Evolutionary conservation across 179 eudicot genomes (phyloP).

Genomic region (Spergularia azorica): DNA sequence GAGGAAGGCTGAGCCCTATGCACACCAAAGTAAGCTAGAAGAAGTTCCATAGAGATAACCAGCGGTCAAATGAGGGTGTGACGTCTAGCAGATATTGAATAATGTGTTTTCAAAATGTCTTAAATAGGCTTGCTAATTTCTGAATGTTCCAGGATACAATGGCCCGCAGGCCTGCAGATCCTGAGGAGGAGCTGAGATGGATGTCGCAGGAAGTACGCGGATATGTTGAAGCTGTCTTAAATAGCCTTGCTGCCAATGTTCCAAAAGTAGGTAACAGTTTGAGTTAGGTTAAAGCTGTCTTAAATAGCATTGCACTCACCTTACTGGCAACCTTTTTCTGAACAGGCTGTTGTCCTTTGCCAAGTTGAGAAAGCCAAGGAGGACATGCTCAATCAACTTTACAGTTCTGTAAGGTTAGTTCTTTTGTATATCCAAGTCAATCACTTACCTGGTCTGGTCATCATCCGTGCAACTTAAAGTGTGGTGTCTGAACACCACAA

Average conservation of each 20-base stretch:
- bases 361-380: slow-evolving; percentile 99
- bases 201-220: slow-evolving; percentile 99
- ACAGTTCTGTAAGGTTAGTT: slow-evolving; percentile 85
- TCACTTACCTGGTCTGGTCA: not conserved
- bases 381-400: slow-evolving; percentile 95
- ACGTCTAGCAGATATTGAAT: no score
- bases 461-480: not conserved
- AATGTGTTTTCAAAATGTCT: no score
- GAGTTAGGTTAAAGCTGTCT: no score
- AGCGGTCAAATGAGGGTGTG: no score
- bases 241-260: slow-evolving; percentile 99
- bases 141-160: slow-evolving; percentile 67
- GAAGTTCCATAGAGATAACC: no score
- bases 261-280: slow-evolving; percentile 63
- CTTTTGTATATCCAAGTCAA: not conserved
- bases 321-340: slow-evolving; percentile 18
- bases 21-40: no score
- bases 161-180: slow-evolving; percentile 96
- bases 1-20: no score
- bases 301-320: not conserved
- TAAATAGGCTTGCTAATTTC: slow-evolving; percentile 7
- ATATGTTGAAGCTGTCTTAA: slow-evolving; percentile 97
- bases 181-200: slow-evolving; percentile 99
- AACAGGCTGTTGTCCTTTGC: slow-evolving; percentile 99
- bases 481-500: not conserved